Base-by-base conservation (phyloP, 208 protist species). In the Trypanosomatidae sp. region DNA sequence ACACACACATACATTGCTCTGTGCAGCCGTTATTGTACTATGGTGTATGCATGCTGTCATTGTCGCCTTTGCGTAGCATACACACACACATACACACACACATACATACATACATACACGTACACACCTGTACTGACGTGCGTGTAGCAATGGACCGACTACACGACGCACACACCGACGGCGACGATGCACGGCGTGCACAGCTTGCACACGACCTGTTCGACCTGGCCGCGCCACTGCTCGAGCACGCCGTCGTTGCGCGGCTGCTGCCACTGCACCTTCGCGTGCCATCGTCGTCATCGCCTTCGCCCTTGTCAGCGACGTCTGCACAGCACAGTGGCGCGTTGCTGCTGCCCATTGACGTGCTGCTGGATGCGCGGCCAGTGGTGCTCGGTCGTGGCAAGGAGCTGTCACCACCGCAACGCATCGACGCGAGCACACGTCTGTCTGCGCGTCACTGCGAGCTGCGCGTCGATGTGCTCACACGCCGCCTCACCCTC, bases 371-470 rank as follows among this genome's bases (percentile, higher is more conserved):
- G 19, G 71, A 80, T 42, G 61, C 49, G 21, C 62, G 50, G 4
- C 43, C 19, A 5, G 40, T 83, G 0, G 59, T 66, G 3, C 42
- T 94, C 18, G 85, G 85, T 0, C 74, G 85, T 44, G 62, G 66
- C 19, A 83, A 78, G 53, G 61, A 84, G 22, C 57, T 94, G n/a
- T 11, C 27, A 7, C 54, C 59, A 35, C 64, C 73, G 16, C 70
- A 67, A 49, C 77, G 80, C 55, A 65, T 93, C 35, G 28, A 66
- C 25, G 49, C 32, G 20, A 52, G 38, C 19, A 56, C 60, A 2
- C 71, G 69, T 11, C 56, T 94, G 7, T 90, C 80, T 0, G 57
- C 63, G 8, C 51, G 43, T 33, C 85, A 94, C 61, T 94, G 85
- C 51, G 61, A 72, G 35, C 30, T 94, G 21, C 13, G 26, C 19